Percentiles rank a stretch among this genome's conserved stretches.
Evolutionary conservation across 2,329 filamentous ascomycete species (phyloP).

Genomic region (Chrysoporthe deuterocubensis): DNA sequence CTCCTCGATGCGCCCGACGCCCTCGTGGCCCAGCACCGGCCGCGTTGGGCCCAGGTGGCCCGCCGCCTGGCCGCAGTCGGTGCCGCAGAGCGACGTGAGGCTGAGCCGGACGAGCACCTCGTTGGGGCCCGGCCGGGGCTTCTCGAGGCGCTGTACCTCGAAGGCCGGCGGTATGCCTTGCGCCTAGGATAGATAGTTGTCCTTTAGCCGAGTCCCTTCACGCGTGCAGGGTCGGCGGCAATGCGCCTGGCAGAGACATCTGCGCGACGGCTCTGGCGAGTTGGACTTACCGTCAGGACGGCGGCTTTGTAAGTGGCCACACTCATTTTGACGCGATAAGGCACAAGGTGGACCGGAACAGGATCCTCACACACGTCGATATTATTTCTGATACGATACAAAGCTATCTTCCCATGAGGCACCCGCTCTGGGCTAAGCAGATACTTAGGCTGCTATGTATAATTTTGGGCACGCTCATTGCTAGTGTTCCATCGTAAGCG

Average conservation of each 20-base stretch:
- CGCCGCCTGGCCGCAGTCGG: conserved; percentile 43
- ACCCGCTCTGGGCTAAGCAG: too few species aligned
- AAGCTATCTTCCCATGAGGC: too few species aligned
- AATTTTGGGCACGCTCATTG: background rate
- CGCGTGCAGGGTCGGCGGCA: too few species aligned
- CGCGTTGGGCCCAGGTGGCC: conserved; percentile 43
- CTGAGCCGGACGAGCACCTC: conserved; percentile 42
- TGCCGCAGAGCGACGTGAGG: conserved; percentile 44
- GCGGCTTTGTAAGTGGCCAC: conserved; percentile 27
- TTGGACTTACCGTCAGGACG: conserved; percentile 24
- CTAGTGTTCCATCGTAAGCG: background rate
- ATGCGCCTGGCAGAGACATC: background rate
- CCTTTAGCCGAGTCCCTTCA: background rate
- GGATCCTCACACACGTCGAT: too few species aligned
- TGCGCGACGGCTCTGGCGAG: background rate
- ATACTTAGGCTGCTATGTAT: too few species aligned
- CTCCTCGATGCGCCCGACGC: conserved; percentile 44
- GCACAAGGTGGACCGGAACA: background rate
- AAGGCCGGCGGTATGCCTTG: conserved; percentile 27
- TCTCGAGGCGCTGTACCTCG: conserved; percentile 32
- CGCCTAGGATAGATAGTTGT: conserved; percentile 4
- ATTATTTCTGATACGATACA: too few species aligned
- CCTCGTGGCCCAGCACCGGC: conserved; percentile 49
- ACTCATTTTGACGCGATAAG: conserved; percentile 13
- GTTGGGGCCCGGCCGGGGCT: conserved; percentile 36